Evolutionary conservation across 306 rosid genomes (phyloP).

Genomic region (Rosa persica): DNA sequence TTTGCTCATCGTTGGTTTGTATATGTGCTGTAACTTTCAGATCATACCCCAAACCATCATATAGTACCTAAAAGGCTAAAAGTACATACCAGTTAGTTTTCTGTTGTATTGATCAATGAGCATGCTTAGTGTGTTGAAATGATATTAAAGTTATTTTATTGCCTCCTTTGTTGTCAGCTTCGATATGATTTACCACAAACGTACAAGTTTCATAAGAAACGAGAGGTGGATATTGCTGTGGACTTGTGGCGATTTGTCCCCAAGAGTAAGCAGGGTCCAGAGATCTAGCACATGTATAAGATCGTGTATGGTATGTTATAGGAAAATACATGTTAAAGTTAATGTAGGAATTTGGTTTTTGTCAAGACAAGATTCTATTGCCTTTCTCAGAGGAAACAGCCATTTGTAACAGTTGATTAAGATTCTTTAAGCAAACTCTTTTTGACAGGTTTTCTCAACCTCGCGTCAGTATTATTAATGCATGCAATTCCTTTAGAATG

Average conservation of each 20-base stretch:
- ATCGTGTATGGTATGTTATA: background rate
- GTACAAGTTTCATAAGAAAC: slow-evolving; percentile 91
- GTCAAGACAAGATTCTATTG: background rate
- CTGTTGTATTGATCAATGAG: background rate
- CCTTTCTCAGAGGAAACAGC: background rate
- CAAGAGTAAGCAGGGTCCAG: slow-evolving; percentile 31
- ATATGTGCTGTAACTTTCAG: background rate
- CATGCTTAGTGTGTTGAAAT: background rate
- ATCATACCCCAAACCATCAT: background rate
- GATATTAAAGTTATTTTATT: slow-evolving; percentile 10
- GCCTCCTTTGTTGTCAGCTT: slow-evolving; percentile 54
- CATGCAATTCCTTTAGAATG: too few relatives aligned
- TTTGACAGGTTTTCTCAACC: background rate
- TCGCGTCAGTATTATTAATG: too few relatives aligned
- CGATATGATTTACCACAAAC: slow-evolving; percentile 67
- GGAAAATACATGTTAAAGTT: slow-evolving; percentile 9
- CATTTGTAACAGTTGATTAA: background rate
- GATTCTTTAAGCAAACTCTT: background rate
- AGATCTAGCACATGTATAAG: slow-evolving; percentile 21
- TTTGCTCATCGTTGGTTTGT: background rate
- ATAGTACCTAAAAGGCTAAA: background rate
- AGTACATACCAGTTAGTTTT: background rate
- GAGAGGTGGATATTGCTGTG: slow-evolving; percentile 79
- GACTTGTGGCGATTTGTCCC: slow-evolving; percentile 96
- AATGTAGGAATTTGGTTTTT: background rate